phyloP scores from a whole-genome alignment of 805 yeast genomes.

The Pichia californica region DNA sequence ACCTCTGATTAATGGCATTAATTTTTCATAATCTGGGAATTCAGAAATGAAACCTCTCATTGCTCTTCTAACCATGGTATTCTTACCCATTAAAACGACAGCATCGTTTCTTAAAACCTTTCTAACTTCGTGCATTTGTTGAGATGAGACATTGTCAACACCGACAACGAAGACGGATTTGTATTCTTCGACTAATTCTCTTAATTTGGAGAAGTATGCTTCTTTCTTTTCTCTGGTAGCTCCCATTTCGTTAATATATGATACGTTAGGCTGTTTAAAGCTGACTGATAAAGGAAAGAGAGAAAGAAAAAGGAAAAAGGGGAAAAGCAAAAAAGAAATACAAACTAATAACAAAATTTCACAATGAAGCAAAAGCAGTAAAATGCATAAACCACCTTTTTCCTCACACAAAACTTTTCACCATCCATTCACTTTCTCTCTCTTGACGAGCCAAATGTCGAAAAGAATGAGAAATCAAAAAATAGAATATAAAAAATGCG shows the following conservation, averaged over 20 bases:
- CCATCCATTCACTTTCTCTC: background rate
- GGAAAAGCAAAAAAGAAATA: no score
- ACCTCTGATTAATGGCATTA: conserved; percentile 93
- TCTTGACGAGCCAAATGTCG: background rate
- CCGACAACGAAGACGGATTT: conserved; percentile 98
- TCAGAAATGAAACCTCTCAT: conserved; percentile 91
- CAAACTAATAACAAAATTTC: no score
- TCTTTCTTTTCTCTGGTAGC: conserved; percentile 96
- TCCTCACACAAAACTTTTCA: background rate
- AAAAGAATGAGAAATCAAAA: background rate
- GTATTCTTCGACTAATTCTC: conserved; percentile 93
- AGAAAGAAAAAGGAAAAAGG: background rate
- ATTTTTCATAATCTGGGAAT: conserved; percentile 92
- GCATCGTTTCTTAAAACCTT: conserved; percentile 92
- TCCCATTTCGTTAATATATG: conserved; percentile 95
- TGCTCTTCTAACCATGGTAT: conserved; percentile 99
- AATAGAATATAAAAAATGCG: background rate
- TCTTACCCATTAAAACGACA: conserved; percentile 98
- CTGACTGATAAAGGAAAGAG: conserved; percentile 20
- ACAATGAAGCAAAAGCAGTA: no score
- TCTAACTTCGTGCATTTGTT: conserved; percentile 99
- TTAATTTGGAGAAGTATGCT: conserved; percentile 93
- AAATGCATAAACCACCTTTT: no score
- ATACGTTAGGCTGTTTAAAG: conserved; percentile 90
- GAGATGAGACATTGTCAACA: conserved; percentile 99